Conservation (phyloP, 805 yeast genomes). For the Scheffersomyces lignosus region DNA sequence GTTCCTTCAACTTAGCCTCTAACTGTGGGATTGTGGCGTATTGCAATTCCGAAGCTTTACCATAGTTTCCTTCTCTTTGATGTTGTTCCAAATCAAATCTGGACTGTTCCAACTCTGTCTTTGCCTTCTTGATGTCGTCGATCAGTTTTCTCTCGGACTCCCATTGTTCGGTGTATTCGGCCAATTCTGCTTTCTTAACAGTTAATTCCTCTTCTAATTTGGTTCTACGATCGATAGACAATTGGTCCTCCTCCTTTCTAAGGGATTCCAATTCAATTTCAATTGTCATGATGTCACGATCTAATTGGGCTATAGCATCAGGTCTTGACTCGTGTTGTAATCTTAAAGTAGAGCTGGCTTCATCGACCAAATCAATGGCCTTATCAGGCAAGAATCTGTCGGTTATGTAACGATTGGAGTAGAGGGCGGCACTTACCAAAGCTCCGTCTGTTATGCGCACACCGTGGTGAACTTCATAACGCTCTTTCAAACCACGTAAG, state of each 20-base stretch:
- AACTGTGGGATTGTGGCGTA: constrained; percentile 84
- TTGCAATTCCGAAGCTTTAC: constrained; percentile 83
- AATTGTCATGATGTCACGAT: constrained; percentile 87
- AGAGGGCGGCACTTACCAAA: constrained; percentile 87
- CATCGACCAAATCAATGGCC: constrained; percentile 95
- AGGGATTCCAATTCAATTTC: constrained; percentile 93
- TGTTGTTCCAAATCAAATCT: constrained; percentile 78
- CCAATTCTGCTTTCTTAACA: constrained; percentile 61
- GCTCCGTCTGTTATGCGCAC: constrained; percentile 93
- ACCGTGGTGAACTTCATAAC: constrained; percentile 97
- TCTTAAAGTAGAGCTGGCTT: constrained; percentile 92
- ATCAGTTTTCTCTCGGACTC: constrained; percentile 76
- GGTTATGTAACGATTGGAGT: constrained; percentile 86
- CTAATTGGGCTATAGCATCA: constrained; percentile 86
- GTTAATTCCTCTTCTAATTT: constrained; percentile 69
- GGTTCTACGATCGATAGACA: constrained; percentile 76
- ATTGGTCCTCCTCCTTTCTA: constrained; percentile 85
- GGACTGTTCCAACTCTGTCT: constrained; percentile 81
- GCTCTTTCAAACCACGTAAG: constrained; percentile 88
- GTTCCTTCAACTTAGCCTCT: constrained; percentile 56
- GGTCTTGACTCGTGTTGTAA: constrained; percentile 97
- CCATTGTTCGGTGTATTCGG: constrained; percentile 81
- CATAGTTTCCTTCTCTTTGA: constrained; percentile 85
- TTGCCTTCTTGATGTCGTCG: constrained; percentile 75
- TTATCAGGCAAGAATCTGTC: constrained; percentile 93